These are phyloP conservation scores for Stachybotrys chlorohalonatus DNA, from an alignment of 2,329 filamentous ascomycete genomes.

Conservation along the genomic window DNA sequence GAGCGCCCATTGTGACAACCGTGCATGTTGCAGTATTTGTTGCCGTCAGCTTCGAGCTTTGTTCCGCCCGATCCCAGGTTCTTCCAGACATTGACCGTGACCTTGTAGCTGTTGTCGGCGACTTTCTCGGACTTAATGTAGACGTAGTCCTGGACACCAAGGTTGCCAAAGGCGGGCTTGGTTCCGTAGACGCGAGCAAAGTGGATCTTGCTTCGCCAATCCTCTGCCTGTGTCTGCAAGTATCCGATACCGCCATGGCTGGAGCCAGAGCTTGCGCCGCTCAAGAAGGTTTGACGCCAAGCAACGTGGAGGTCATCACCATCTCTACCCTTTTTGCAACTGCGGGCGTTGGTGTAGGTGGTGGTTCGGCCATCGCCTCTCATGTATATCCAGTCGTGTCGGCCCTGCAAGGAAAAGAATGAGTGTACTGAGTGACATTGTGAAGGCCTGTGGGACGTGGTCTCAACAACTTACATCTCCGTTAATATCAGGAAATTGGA, in stretches of 20 bases:
- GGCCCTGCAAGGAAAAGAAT: not conserved
- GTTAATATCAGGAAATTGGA: not conserved
- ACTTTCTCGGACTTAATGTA: constrained; percentile 3
- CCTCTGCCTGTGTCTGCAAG: not conserved
- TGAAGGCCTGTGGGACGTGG: constrained; percentile 7
- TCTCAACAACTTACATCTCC: not conserved
- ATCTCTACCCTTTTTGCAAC: not conserved
- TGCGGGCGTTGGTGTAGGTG: constrained; percentile 12
- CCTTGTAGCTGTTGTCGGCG: constrained; percentile 1
- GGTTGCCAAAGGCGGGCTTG: constrained; percentile 3
- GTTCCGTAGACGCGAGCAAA: not conserved
- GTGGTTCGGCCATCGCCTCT: constrained; percentile 6
- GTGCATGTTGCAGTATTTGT: constrained; percentile 11
- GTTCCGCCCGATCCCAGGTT: constrained; percentile 3
- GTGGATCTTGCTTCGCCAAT: not conserved
- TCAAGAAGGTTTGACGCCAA: not conserved
- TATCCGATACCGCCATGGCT: not conserved
- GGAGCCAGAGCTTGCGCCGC: not conserved
- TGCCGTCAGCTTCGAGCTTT: constrained; percentile 6
- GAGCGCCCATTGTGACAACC: constrained; percentile 3
- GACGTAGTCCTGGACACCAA: constrained; percentile 5
- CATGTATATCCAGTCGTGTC: constrained; percentile 8
- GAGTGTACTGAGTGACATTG: not conserved
- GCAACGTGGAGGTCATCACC: not conserved
- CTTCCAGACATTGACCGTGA: constrained; percentile 4